Evolutionary conservation across 352 stramenopile species (phyloP).

Genomic region (Peronospora farinosa): DNA sequence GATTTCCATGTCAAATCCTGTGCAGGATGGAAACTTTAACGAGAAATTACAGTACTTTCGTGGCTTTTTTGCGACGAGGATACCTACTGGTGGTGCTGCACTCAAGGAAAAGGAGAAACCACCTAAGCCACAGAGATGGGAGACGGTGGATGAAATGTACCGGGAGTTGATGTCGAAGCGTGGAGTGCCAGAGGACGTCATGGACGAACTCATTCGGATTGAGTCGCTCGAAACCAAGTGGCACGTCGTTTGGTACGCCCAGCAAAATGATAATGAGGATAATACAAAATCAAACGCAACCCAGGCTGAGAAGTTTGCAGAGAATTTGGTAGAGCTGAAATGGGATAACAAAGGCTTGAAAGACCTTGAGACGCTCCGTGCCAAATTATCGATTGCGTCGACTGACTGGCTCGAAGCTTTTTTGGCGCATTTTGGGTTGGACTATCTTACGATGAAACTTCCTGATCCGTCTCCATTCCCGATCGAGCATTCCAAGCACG

Average conservation of each 20-base stretch:
- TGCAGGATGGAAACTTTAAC: conserved; percentile 75
- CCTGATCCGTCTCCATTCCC: conserved; percentile 75
- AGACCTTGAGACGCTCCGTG: conserved; percentile 60
- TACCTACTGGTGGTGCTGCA: conserved; percentile 60
- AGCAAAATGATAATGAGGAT: conserved; percentile 76
- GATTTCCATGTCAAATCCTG: conserved; percentile 53
- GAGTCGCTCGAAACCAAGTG: conserved; percentile 82
- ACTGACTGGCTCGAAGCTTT: conserved; percentile 78
- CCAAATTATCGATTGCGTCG: conserved; percentile 63
- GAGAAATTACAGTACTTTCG: conserved; percentile 84
- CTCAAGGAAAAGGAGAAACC: conserved; percentile 69
- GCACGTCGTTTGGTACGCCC: conserved; percentile 79
- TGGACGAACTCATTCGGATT: conserved; percentile 80
- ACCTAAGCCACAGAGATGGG: conserved; percentile 43
- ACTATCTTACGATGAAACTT: conserved; percentile 85
- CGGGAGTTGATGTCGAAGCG: conserved; percentile 71
- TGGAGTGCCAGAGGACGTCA: conserved; percentile 73
- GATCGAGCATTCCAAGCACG: conserved; percentile 72
- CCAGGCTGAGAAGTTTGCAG: conserved; percentile 59
- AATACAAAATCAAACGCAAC: conserved; percentile 47
- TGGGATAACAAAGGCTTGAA: conserved; percentile 79
- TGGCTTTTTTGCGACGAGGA: conserved; percentile 76
- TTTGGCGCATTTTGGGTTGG: conserved; percentile 62
- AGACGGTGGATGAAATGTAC: conserved; percentile 86
- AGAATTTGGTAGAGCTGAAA: conserved; percentile 74